These are phyloP conservation scores for Boletus rex-veris DNA, from an alignment of 768 basidiomycete species.

Conservation along the genomic window DNA sequence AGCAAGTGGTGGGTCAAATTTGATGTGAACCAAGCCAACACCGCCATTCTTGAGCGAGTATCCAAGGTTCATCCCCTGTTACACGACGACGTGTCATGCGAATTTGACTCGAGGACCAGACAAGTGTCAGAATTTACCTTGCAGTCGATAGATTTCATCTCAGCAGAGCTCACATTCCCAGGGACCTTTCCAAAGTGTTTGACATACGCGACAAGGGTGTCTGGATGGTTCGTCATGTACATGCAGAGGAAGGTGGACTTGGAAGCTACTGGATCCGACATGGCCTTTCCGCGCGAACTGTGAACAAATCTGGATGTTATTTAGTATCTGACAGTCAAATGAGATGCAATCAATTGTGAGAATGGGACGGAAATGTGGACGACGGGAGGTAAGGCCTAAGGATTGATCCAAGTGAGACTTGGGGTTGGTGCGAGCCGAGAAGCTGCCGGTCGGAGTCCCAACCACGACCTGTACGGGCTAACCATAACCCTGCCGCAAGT, in stretches of 20 bases:
- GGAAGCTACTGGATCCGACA: slow-evolving; percentile 71
- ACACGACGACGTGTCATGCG: not conserved
- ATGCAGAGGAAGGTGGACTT: slow-evolving; percentile 74
- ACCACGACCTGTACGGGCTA: too few relatives aligned
- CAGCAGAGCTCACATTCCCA: slow-evolving; percentile 51
- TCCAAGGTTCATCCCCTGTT: slow-evolving; percentile 65
- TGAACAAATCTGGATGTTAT: too few relatives aligned
- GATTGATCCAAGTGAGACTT: too few relatives aligned
- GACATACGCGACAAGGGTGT: slow-evolving; percentile 81
- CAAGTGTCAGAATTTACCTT: slow-evolving; percentile 41
- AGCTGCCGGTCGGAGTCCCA: too few relatives aligned
- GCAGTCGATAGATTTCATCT: slow-evolving; percentile 67
- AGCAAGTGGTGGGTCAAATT: slow-evolving; percentile 66
- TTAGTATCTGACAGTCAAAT: too few relatives aligned
- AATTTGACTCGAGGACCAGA: not conserved
- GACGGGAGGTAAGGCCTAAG: too few relatives aligned
- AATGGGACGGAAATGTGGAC: too few relatives aligned
- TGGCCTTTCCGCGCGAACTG: slow-evolving; percentile 18
- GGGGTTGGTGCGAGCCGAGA: too few relatives aligned
- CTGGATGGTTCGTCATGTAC: slow-evolving; percentile 84
- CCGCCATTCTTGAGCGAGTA: slow-evolving; percentile 53
- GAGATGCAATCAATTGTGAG: too few relatives aligned
- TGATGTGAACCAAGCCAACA: slow-evolving; percentile 46
- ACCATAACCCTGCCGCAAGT: too few relatives aligned
- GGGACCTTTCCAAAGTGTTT: slow-evolving; percentile 71